Evolutionary conservation across 352 stramenopile genomes (phyloP).

Genomic region (Globisporangium spinosum): DNA sequence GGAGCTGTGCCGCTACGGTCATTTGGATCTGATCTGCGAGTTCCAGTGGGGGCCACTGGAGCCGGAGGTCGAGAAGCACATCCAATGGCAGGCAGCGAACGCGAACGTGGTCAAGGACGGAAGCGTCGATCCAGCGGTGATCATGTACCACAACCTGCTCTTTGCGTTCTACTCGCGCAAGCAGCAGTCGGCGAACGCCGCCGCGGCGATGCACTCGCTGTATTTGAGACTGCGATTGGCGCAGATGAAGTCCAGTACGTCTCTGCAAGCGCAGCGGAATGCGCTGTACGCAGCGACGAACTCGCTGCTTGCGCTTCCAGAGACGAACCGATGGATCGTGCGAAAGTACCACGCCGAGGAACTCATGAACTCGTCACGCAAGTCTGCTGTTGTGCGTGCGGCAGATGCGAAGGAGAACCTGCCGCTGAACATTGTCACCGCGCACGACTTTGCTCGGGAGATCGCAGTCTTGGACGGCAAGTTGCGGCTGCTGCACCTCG

Average conservation of each 20-base stretch:
- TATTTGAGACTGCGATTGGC: conserved; percentile 45
- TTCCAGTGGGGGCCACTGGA: conserved; percentile 65
- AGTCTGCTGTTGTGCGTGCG: conserved; percentile 8
- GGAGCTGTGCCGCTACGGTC: conserved; percentile 60
- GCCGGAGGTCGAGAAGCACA: conserved; percentile 59
- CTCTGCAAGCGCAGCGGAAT: conserved; percentile 59
- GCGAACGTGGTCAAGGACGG: conserved; percentile 40
- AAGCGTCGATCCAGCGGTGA: conserved; percentile 36
- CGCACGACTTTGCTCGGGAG: conserved; percentile 56
- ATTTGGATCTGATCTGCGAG: conserved; percentile 67
- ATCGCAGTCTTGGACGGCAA: conserved; percentile 63
- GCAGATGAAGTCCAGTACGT: conserved; percentile 30
- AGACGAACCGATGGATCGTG: conserved; percentile 59
- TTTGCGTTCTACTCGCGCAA: conserved; percentile 66
- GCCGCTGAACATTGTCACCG: conserved; percentile 55
- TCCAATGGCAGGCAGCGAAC: conserved; percentile 73
- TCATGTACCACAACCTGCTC: conserved; percentile 67
- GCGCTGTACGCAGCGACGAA: conserved; percentile 49
- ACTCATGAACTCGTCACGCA: conserved; percentile 20
- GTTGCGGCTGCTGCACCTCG: conserved; percentile 46
- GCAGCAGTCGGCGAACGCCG: conserved; percentile 59
- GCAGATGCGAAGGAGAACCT: conserved; percentile 2
- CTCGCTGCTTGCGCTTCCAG: conserved; percentile 36
- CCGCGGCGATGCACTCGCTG: conserved; percentile 54
- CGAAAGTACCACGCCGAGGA: conserved; percentile 71